Evolutionary conservation across 75 land plant species (phyloP), one percentile per base, ranked within the genome.

Genomic region (Picea glauca): DNA sequence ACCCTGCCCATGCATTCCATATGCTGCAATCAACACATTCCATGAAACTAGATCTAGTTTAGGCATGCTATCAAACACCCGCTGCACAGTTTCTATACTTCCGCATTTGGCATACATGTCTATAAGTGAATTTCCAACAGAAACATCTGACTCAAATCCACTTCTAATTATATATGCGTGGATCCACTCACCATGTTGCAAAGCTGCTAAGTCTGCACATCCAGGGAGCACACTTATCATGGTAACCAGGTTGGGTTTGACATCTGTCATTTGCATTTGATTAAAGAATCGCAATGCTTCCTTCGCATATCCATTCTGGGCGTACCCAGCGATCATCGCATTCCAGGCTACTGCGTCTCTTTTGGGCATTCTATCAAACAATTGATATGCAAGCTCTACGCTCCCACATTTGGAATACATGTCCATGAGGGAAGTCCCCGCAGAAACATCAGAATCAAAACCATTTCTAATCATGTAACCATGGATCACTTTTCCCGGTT

Each of bases 341-440:
- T 84, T 88, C 93, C 94, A 94, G 30, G 92, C 60, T 5, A 90
- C 46, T 1, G 87, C 14, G 35, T 90, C 89, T 62, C 73, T 90
- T 38, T 79, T 58, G 13, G 77, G 75, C 30, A 90, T 85, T 64
- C 66, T 78, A 12, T 85, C 81, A 72, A 94, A 94, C 31, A 78
- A 91, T 65, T 77, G 83, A 57, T 76, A 80, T 9, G 96, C 85
- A 4, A 56, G 33, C 1, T 60, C 81, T 58, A 90, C 50, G 4
- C 79, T 85, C 2, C 91, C 92, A 79, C 94, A 92, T 78, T 92
- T 94, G 18, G 84, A 77, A 77, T 90, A 94, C 91, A 85, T 88
- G 62, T 91, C 86, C 17, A 94, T 38, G 58, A 92, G 68, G 3
- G 96, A 85, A 62, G 88, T 94, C n/a, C 86, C 96, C 33, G 92